phyloP scores from a whole-genome alignment of 2,329 filamentous ascomycete species.

The Gremmenia infestans region DNA sequence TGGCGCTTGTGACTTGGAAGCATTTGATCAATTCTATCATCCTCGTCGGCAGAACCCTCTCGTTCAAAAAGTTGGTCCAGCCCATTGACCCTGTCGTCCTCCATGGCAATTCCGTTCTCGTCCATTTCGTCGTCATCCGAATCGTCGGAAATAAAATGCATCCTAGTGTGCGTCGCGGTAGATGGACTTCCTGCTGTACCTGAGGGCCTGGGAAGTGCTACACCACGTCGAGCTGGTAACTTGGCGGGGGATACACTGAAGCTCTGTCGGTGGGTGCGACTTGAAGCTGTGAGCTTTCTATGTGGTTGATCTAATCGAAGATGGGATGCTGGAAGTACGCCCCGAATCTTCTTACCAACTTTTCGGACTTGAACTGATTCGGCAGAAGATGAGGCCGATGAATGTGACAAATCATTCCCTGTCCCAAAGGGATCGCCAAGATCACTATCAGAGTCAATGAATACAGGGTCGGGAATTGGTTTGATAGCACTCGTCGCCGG shows the following conservation, averaged over 20 bases:
- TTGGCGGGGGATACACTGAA: constrained; percentile 16
- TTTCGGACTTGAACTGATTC: constrained; percentile 26
- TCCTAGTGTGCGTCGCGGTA: background rate
- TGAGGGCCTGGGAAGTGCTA: constrained; percentile 25
- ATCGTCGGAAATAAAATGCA: constrained; percentile 25
- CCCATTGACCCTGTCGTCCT: constrained; percentile 10
- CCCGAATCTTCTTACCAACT: constrained; percentile 41
- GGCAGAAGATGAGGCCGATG: constrained; percentile 22
- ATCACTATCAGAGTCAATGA: constrained; percentile 19
- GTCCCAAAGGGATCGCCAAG: constrained; percentile 22
- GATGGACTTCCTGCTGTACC: background rate
- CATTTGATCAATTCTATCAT: constrained; percentile 32
- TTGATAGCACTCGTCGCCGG: constrained; percentile 29
- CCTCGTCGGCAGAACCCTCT: constrained; percentile 26
- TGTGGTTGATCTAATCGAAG: constrained; percentile 52
- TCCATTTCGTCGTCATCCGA: constrained; percentile 22
- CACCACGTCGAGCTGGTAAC: constrained; percentile 22
- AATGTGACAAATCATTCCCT: constrained; percentile 2
- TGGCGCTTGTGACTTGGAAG: constrained; percentile 26
- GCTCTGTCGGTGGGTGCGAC: constrained; percentile 7
- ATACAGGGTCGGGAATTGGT: constrained; percentile 7
- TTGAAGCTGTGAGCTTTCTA: constrained; percentile 27
- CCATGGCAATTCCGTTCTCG: constrained; percentile 9
- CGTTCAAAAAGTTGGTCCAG: constrained; percentile 17
- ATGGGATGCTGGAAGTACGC: constrained; percentile 64